Conservation (phyloP, 495 filamentous ascomycete genomes). For the Gamarada debralockiae region DNA sequence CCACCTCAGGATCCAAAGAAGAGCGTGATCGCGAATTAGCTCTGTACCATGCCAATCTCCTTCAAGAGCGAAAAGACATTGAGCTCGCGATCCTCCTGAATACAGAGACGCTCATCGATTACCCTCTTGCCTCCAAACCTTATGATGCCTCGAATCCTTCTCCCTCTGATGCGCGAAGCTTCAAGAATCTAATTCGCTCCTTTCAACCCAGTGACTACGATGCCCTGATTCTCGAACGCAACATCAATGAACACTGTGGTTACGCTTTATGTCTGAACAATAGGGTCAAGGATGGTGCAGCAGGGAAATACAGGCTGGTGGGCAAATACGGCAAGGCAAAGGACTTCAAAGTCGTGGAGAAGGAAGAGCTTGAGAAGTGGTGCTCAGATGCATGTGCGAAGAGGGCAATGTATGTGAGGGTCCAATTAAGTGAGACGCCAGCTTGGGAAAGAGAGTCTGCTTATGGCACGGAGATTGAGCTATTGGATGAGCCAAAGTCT, state of each 20-base stretch:
- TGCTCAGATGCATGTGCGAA: slow-evolving; percentile 77
- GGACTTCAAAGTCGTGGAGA: slow-evolving; percentile 29
- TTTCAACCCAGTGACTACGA: slow-evolving; percentile 89
- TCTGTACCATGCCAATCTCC: slow-evolving; percentile 72
- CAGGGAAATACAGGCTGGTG: slow-evolving; percentile 44
- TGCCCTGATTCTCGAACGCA: slow-evolving; percentile 79
- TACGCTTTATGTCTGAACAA: slow-evolving; percentile 70
- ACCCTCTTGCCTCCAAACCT: slow-evolving; percentile 41
- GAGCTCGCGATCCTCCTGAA: slow-evolving; percentile 67
- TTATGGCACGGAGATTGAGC: slow-evolving; percentile 37
- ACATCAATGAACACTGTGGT: slow-evolving; percentile 72
- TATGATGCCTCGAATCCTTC: slow-evolving; percentile 57
- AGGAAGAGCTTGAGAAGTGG: slow-evolving; percentile 76
- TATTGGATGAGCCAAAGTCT: slow-evolving; percentile 48
- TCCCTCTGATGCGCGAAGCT: slow-evolving; percentile 44
- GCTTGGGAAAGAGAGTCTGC: slow-evolving; percentile 65
- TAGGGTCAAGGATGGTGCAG: slow-evolving; percentile 38
- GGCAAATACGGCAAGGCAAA: slow-evolving; percentile 52
- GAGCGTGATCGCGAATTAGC: slow-evolving; percentile 48
- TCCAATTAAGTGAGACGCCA: slow-evolving; percentile 76
- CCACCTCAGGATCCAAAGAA: slow-evolving; percentile 28
- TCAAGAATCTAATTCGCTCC: slow-evolving; percentile 57
- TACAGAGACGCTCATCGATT: slow-evolving; percentile 62
- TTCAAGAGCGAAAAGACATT: slow-evolving; percentile 72
- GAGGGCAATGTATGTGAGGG: slow-evolving; percentile 75